phyloP scores from a whole-genome alignment of 257 asterid species.

The Cruciata laevipes region DNA sequence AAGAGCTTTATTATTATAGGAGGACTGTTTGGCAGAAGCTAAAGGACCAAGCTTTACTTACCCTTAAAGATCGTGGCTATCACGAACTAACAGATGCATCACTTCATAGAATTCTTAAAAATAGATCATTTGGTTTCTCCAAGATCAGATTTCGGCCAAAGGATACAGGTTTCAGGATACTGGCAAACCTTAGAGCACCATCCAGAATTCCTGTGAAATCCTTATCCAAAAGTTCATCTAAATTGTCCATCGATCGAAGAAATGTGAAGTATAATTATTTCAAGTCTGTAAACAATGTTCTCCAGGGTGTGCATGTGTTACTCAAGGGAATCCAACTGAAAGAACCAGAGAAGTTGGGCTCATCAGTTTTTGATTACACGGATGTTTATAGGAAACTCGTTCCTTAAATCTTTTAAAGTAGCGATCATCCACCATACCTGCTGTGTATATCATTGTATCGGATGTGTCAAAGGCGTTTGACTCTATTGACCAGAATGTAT shows the following conservation, averaged over 20 bases:
- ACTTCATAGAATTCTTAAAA: slow-evolving; percentile 28
- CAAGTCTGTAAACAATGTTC: slow-evolving; percentile 64
- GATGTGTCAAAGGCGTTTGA: slow-evolving; percentile 89
- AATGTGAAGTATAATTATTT: slow-evolving; percentile 19
- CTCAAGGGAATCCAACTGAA: slow-evolving; percentile 44
- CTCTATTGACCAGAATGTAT: slow-evolving; percentile 59
- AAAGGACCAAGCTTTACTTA: slow-evolving; percentile 31
- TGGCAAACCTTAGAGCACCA: slow-evolving; percentile 79
- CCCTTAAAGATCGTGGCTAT: slow-evolving; percentile 34
- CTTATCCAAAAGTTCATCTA: slow-evolving; percentile 19
- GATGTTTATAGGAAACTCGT: slow-evolving; percentile 60
- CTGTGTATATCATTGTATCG: slow-evolving; percentile 56
- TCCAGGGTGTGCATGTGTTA: slow-evolving; percentile 58
- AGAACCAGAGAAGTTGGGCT: slow-evolving; percentile 65
- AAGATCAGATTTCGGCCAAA: slow-evolving; percentile 70
- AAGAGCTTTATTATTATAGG: slow-evolving; percentile 53
- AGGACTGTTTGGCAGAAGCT: slow-evolving; percentile 64
- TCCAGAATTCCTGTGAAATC: slow-evolving; percentile 39
- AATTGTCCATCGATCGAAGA: slow-evolving; percentile 11
- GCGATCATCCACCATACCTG: slow-evolving; percentile 37
- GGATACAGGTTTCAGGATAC: slow-evolving; percentile 57
- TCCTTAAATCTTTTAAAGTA: slow-evolving; percentile 44
- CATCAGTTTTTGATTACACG: slow-evolving; percentile 83
- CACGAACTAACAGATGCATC: slow-evolving; percentile 28
- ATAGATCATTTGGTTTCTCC: slow-evolving; percentile 76